These are phyloP conservation scores for Artemisia argyi DNA, from an alignment of 129 eudicot species.

Conservation along the genomic window DNA sequence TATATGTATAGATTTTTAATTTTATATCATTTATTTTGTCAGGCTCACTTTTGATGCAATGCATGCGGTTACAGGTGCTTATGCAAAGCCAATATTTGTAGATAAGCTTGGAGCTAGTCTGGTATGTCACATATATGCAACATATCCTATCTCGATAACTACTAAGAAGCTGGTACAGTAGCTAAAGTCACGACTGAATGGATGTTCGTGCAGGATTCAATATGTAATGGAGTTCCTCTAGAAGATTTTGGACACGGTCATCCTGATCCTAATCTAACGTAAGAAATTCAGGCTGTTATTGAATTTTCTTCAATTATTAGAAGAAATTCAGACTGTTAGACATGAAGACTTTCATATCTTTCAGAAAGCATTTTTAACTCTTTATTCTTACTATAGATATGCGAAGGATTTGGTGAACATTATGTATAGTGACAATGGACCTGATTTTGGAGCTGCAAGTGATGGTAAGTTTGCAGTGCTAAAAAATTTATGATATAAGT, in stretches of 20 bases:
- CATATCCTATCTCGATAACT: not conserved
- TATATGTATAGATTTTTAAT: not conserved
- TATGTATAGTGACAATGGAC: conserved; percentile 82
- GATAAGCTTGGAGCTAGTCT: conserved; percentile 92
- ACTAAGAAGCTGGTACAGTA: not conserved
- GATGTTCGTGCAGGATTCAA: conserved; percentile 63
- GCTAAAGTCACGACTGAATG: conserved; percentile 7
- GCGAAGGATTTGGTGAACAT: conserved; percentile 93
- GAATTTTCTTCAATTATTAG: not conserved
- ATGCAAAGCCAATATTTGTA: conserved; percentile 96
- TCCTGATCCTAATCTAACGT: conserved; percentile 99
- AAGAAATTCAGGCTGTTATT: conserved; percentile 33
- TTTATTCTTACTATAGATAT: conserved; percentile 50
- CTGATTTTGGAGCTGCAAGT: conserved; percentile 99
- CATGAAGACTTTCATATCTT: not conserved
- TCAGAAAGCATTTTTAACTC: not conserved
- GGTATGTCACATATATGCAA: conserved; percentile 40
- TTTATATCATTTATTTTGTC: conserved; percentile 25
- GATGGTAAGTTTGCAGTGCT: conserved; percentile 62
- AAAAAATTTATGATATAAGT: not conserved
- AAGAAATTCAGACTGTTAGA: conserved; percentile 33
- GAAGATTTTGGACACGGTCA: conserved; percentile 99
- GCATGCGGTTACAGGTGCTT: conserved; percentile 99
- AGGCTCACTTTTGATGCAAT: conserved; percentile 98
- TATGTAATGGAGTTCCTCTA: conserved; percentile 89